These are phyloP conservation scores for Diaporthe destruens DNA, from an alignment of 2,329 filamentous ascomycete species.

Conservation along the genomic window DNA sequence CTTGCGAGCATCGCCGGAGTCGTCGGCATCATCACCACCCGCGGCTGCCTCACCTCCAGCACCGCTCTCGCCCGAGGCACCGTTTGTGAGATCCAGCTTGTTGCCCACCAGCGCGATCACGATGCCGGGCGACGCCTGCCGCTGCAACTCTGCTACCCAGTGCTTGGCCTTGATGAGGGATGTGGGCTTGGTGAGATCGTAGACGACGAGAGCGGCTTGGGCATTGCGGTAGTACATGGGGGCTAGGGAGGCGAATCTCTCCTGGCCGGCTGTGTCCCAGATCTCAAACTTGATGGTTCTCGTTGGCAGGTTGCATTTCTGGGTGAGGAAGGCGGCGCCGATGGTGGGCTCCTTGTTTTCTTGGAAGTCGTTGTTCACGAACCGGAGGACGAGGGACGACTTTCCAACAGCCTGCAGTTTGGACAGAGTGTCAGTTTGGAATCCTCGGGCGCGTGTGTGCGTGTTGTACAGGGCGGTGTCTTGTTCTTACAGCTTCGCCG, in stretches of 20 bases:
- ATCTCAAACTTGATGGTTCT: conserved; percentile 95
- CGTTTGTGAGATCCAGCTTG: conserved; percentile 89
- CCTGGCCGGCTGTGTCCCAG: conserved; percentile 98
- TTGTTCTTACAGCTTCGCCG: conserved; percentile 96
- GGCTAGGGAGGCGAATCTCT: conserved; percentile 94
- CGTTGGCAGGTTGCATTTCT: conserved; percentile 96
- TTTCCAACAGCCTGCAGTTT: conserved; percentile 52
- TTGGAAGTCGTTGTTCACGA: conserved; percentile 99
- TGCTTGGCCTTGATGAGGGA: conserved; percentile 97
- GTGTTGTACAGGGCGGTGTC: conserved; percentile 78
- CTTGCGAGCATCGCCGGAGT: conserved; percentile 83
- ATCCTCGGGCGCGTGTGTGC: not conserved
- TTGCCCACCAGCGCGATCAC: conserved; percentile 98
- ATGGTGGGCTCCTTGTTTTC: conserved; percentile 99
- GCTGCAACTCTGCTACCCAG: conserved; percentile 97
- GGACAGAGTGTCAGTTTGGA: conserved; percentile 6
- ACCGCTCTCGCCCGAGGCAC: conserved; percentile 60
- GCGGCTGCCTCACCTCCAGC: conserved; percentile 55
- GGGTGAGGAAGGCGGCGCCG: conserved; percentile 97
- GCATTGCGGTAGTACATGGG: conserved; percentile 99
- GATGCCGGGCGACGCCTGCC: conserved; percentile 95
- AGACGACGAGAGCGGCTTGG: conserved; percentile 96
- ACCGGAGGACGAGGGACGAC: conserved; percentile 97
- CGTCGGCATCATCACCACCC: conserved; percentile 68
- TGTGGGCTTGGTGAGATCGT: conserved; percentile 97